Percentiles rank a stretch among this genome's conserved stretches.
Evolutionary conservation across 2,329 filamentous ascomycete species (phyloP).

Genomic region (Arthroderma sp.): DNA sequence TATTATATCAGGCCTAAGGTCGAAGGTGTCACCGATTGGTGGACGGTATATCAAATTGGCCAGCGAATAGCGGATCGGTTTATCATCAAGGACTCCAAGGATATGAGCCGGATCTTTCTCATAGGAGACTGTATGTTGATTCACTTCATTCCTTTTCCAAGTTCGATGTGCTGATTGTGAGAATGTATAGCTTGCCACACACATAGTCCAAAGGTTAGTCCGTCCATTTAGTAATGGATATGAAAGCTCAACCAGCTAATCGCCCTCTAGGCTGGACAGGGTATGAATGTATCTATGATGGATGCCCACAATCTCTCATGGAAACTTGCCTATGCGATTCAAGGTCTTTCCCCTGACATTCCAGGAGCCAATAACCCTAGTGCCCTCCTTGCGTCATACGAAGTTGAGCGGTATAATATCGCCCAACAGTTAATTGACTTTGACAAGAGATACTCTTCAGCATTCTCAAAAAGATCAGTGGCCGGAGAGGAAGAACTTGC

Average conservation of each 20-base stretch:
- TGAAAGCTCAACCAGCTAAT: not conserved
- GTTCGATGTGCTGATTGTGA: not conserved
- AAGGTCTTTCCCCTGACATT: conserved; percentile 25
- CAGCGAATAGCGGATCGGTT: conserved; percentile 52
- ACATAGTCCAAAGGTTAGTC: conserved; percentile 52
- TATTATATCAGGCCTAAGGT: conserved; percentile 32
- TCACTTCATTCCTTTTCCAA: too few relatives aligned
- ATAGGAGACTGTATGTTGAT: conserved; percentile 47
- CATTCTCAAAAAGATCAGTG: conserved; percentile 31
- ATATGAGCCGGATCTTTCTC: conserved; percentile 59
- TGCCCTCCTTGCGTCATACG: conserved; percentile 27
- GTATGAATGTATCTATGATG: conserved; percentile 66
- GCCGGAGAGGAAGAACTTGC: conserved; percentile 16
- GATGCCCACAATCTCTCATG: conserved; percentile 36
- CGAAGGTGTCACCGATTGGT: conserved; percentile 41
- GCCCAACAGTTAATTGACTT: conserved; percentile 31
- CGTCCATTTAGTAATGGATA: not conserved
- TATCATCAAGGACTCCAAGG: conserved; percentile 52
- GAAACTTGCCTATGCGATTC: conserved; percentile 29
- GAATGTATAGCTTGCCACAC: conserved; percentile 53
- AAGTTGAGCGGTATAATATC: conserved; percentile 27
- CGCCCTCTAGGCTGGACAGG: conserved; percentile 43
- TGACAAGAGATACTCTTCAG: conserved; percentile 29
- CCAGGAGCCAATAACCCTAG: not conserved
- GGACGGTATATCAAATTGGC: conserved; percentile 56